Conservation (phyloP, 2,329 filamentous ascomycete genomes). For the Bertia moriformis region DNA sequence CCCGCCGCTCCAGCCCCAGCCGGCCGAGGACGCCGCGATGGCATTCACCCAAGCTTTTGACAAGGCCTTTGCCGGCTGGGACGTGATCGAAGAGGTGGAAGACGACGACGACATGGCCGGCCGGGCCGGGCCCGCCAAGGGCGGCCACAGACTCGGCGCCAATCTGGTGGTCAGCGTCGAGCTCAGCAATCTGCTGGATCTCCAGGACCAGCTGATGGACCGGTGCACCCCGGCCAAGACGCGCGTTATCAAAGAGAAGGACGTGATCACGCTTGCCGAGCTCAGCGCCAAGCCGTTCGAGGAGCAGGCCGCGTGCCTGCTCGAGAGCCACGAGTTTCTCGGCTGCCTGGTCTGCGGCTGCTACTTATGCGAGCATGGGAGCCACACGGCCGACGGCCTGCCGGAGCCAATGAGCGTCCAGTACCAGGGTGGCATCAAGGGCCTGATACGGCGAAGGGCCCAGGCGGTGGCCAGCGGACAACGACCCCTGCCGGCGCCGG, state of each 20-base stretch:
- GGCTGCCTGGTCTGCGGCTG: constrained; percentile 44
- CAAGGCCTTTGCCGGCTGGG: constrained; percentile 29
- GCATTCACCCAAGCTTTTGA: constrained; percentile 44
- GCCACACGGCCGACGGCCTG: constrained; percentile 12
- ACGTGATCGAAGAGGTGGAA: constrained; percentile 20
- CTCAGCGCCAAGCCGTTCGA: constrained; percentile 19
- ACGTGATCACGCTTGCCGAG: constrained; percentile 17
- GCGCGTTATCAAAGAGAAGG: constrained; percentile 16
- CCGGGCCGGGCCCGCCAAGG: constrained; percentile 37
- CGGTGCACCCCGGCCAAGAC: constrained; percentile 31
- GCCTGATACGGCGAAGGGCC: too few relatives aligned
- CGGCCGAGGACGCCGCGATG: constrained; percentile 23
- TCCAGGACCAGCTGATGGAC: too few relatives aligned
- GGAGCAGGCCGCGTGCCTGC: constrained; percentile 25
- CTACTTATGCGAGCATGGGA: constrained; percentile 49
- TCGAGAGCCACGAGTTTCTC: constrained; percentile 38
- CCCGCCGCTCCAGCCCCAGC: constrained; percentile 25
- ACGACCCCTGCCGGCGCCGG: too few relatives aligned
- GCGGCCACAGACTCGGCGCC: too few relatives aligned
- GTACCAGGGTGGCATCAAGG: constrained; percentile 30
- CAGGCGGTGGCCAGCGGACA: too few relatives aligned
- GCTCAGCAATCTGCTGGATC: too few relatives aligned
- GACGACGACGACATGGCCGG: constrained; percentile 35
- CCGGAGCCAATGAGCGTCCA: not conserved
- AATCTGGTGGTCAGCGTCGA: too few relatives aligned